Percentiles rank a stretch among this genome's conserved stretches.
phyloP scores from a whole-genome alignment of 495 filamentous ascomycete species.

The Penicillium ochrochloron region DNA sequence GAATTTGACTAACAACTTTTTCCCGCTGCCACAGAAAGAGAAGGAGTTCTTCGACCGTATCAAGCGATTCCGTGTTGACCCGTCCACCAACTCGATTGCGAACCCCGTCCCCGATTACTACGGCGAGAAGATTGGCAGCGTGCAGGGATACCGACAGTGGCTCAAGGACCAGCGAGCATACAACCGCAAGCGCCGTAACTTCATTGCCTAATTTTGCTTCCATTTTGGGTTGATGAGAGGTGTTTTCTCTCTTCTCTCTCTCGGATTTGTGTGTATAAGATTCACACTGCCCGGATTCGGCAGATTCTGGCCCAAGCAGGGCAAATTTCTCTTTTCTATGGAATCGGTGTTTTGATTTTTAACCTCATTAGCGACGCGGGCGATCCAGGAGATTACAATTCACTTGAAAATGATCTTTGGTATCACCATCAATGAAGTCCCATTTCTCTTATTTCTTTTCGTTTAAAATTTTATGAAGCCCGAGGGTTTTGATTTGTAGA shows the following conservation, averaged over 20 bases:
- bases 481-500: neutral
- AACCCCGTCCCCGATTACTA: slow-evolving; percentile 77
- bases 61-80: slow-evolving; percentile 88
- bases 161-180: slow-evolving; percentile 97
- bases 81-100: slow-evolving; percentile 65
- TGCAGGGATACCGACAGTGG: slow-evolving; percentile 90
- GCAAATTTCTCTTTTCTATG: slow-evolving; percentile 29
- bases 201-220: slow-evolving; percentile 42
- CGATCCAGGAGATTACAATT: slow-evolving; percentile 30
- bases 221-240: slow-evolving; percentile 7
- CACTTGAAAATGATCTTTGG: slow-evolving; percentile 31
- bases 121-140: slow-evolving; percentile 93
- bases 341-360: slow-evolving; percentile 32
- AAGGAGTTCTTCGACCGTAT: slow-evolving; percentile 88
- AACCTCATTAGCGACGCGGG: slow-evolving; percentile 36
- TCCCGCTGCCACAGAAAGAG: slow-evolving; percentile 69
- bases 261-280: slow-evolving; percentile 30
- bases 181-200: slow-evolving; percentile 83
- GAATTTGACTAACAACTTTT: neutral
- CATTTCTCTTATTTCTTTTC: neutral
- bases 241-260: slow-evolving; percentile 12
- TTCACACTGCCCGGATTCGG: slow-evolving; percentile 16
- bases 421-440: slow-evolving; percentile 13
- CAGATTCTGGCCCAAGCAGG: slow-evolving; percentile 21
- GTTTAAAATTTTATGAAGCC: neutral